phyloP scores from a whole-genome alignment of 1,139 yeast genomes.

The Debaryomycetaceae sp. region DNA sequence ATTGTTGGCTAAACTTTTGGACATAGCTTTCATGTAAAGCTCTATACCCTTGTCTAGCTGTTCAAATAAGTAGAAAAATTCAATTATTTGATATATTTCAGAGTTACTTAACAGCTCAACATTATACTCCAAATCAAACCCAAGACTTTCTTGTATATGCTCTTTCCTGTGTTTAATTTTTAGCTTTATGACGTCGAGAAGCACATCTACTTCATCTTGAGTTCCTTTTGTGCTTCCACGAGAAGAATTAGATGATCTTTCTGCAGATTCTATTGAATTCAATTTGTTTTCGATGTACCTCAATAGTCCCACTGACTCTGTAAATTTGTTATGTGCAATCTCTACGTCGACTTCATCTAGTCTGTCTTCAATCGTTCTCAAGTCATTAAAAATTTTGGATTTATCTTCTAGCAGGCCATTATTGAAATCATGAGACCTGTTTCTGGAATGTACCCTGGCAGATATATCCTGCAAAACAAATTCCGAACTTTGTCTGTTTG shows the following conservation, averaged over 20 bases:
- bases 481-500: slow-evolving; percentile 36
- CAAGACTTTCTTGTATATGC: slow-evolving; percentile 36
- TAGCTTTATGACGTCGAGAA: slow-evolving; percentile 41
- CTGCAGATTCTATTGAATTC: slow-evolving; percentile 18
- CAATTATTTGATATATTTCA: slow-evolving; percentile 33
- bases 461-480: slow-evolving; percentile 50
- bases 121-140: slow-evolving; percentile 38
- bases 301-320: slow-evolving; percentile 52
- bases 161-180: slow-evolving; percentile 36
- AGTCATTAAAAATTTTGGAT: slow-evolving; percentile 35
- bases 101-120: slow-evolving; percentile 28
- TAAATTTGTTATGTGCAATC: slow-evolving; percentile 59
- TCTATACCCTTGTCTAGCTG: slow-evolving; percentile 38
- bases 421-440: slow-evolving; percentile 48
- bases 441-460: slow-evolving; percentile 54
- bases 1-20: slow-evolving; percentile 29
- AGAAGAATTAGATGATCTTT: slow-evolving; percentile 5
- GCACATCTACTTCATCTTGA: slow-evolving; percentile 33
- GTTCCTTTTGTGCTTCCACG: slow-evolving; percentile 4
- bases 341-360: slow-evolving; percentile 66
- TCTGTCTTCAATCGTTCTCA: slow-evolving; percentile 57
- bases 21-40: slow-evolving; percentile 36
- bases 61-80: slow-evolving; percentile 35
- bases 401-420: slow-evolving; percentile 15
- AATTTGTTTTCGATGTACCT: slow-evolving; percentile 40